A percentile compares a stretch with the other conserved stretches of the same genome.
These are phyloP conservation scores for Leccinum fibrillosum DNA, from an alignment of 768 basidiomycete genomes.

Conservation along the genomic window DNA sequence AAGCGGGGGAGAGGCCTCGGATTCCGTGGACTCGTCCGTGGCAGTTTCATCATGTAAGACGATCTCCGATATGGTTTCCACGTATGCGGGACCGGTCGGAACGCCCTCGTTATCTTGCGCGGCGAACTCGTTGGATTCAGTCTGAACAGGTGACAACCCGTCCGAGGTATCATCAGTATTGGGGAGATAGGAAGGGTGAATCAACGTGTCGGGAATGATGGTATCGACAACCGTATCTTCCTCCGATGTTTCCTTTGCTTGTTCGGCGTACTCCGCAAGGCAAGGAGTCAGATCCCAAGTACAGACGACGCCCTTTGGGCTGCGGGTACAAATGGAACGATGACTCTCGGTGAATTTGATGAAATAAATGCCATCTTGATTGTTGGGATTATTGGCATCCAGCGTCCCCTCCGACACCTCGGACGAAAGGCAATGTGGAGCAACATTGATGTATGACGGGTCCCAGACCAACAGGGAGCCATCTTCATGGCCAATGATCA, in stretches of 20 bases:
- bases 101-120: neutral
- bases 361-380: conserved; percentile 6
- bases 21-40: neutral
- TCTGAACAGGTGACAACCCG: neutral
- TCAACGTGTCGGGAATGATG: neutral
- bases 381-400: neutral
- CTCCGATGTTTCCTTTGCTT: neutral
- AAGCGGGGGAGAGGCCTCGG: neutral
- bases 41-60: neutral
- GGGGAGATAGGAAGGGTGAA: neutral
- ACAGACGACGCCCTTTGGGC: conserved; percentile 9
- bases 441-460: neutral
- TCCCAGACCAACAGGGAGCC: conserved; percentile 18
- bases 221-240: neutral
- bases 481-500: conserved; percentile 12
- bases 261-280: conserved; percentile 4
- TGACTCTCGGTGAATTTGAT: conserved; percentile 10
- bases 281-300: conserved; percentile 16
- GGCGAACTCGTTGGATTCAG: neutral
- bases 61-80: neutral
- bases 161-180: neutral
- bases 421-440: conserved; percentile 8
- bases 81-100: neutral
- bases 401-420: neutral
- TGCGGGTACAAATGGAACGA: conserved; percentile 11